Conservation (phyloP, 2,329 filamentous ascomycete genomes). For the Talaromyces sp. region DNA sequence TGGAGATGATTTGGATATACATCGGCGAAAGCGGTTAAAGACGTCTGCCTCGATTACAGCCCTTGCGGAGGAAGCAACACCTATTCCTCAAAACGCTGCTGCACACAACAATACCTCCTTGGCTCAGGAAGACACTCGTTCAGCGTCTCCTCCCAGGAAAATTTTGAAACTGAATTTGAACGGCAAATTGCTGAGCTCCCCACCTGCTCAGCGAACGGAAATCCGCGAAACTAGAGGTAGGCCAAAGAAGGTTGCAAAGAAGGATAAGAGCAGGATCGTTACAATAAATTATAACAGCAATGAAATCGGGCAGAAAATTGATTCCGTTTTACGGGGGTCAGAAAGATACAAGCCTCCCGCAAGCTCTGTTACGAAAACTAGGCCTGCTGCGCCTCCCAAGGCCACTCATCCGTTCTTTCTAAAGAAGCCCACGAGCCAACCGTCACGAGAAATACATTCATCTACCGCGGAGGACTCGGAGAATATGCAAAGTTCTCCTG, state of each 20-base stretch:
- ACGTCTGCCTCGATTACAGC: constrained; percentile 10
- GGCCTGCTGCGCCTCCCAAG: constrained; percentile 33
- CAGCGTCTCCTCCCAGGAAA: constrained; percentile 45
- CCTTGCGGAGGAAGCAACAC: background rate
- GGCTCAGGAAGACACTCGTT: constrained; percentile 20
- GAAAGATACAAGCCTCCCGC: constrained; percentile 20
- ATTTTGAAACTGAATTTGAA: constrained; percentile 37
- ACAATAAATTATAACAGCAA: constrained; percentile 55
- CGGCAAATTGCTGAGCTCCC: constrained; percentile 38
- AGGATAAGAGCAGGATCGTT: constrained; percentile 41
- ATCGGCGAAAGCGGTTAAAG: constrained; percentile 32
- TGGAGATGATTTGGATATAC: constrained; percentile 28
- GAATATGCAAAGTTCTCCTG: background rate
- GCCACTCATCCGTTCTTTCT: constrained; percentile 65
- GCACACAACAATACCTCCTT: constrained; percentile 17
- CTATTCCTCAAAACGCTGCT: background rate
- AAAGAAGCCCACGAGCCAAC: constrained; percentile 43
- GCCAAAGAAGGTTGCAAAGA: constrained; percentile 14
- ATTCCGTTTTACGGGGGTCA: constrained; percentile 51
- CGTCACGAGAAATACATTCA: background rate
- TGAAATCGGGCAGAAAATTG: constrained; percentile 55
- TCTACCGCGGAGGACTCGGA: background rate
- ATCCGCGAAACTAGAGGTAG: constrained; percentile 16
- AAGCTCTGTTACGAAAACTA: constrained; percentile 14
- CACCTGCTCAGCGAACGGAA: constrained; percentile 14